Evolutionary conservation across 139 green algal species (phyloP), one percentile per base, ranked within the genome.

Genomic region (Chlamydomonas sp.): DNA sequence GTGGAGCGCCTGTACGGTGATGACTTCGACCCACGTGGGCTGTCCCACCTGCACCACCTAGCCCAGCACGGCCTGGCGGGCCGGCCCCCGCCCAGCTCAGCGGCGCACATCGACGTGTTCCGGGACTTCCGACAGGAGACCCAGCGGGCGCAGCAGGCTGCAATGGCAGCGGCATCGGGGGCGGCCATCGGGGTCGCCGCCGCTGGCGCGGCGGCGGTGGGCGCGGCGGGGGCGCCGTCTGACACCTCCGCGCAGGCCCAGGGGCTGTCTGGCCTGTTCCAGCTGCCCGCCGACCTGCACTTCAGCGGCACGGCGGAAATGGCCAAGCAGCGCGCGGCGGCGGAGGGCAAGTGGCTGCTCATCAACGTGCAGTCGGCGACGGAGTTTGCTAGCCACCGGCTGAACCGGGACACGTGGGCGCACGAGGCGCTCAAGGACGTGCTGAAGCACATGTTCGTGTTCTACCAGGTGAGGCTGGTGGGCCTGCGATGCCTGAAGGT

Each of bases 401-500:
- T 98, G 1, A 98, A 98, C 90, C 83, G 96, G 3, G 96, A 98
- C 86, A 98, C 94, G 1, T 98, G 96, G 96, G 72, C 84, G 5
- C 84, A 98, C 60, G 79, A 86, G 31, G 86, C 92, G 18, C 88
- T 98, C 58, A 90, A 94, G 73, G 86, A 93, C 66, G 87, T 96
- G 78, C 75, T 98, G 15, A 85, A 85, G 20, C 90, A 88, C 82
- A 93, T 87, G 67, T 98, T 98, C 83, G 85, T 98, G 67, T 93
- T 98, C 78, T 97, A 87, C 88, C 96, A 98, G 93, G 95, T 95
- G 78, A 7, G 75, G n/a, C 18, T n/a, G 67, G 14, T 49, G 31
- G 31, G 31, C 31, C 31, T 49, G 31, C 31, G 31, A 49, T 49
- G 31, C 31, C 31, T 49, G 0, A 49, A 49, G 31, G 31, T 49